Evolutionary conservation across 345 rosid genomes (phyloP).

Genomic region (Litchi chinensis): DNA sequence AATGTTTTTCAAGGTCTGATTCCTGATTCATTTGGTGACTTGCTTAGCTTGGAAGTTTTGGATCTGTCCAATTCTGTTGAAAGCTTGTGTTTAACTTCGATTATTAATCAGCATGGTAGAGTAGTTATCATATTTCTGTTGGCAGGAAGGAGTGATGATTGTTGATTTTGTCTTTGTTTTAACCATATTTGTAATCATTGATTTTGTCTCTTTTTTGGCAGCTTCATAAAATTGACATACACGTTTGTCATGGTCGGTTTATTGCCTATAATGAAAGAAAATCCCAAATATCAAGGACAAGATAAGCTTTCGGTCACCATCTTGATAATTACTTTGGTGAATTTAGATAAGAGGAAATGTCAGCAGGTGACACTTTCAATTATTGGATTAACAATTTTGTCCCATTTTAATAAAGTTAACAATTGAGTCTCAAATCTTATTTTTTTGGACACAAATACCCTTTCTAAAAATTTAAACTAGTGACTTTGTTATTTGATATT

Average conservation of each 20-base stretch:
- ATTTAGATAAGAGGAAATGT: too few relatives aligned
- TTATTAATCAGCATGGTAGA: neutral
- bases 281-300: slow-evolving; percentile 64
- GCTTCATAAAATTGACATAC: too few relatives aligned
- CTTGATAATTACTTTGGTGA: slow-evolving; percentile 69
- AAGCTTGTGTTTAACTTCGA: neutral
- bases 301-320: slow-evolving; percentile 61
- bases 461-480: too few relatives aligned
- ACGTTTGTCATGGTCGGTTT: slow-evolving; percentile 40
- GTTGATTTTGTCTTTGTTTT: neutral
- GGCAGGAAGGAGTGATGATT: neutral
- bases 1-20: slow-evolving; percentile 23
- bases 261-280: slow-evolving; percentile 46
- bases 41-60: slow-evolving; percentile 8
- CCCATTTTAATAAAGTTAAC: too few relatives aligned
- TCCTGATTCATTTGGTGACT: slow-evolving; percentile 23
- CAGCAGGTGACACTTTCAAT: too few relatives aligned
- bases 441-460: too few relatives aligned
- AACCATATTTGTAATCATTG: neutral
- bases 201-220: neutral
- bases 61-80: slow-evolving; percentile 18
- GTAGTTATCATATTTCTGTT: neutral
- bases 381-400: too few relatives aligned
- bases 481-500: too few relatives aligned
- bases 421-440: too few relatives aligned